These are phyloP conservation scores for Trichoderma sp. DNA, from an alignment of 2,329 filamentous ascomycete species.

Conservation along the genomic window DNA sequence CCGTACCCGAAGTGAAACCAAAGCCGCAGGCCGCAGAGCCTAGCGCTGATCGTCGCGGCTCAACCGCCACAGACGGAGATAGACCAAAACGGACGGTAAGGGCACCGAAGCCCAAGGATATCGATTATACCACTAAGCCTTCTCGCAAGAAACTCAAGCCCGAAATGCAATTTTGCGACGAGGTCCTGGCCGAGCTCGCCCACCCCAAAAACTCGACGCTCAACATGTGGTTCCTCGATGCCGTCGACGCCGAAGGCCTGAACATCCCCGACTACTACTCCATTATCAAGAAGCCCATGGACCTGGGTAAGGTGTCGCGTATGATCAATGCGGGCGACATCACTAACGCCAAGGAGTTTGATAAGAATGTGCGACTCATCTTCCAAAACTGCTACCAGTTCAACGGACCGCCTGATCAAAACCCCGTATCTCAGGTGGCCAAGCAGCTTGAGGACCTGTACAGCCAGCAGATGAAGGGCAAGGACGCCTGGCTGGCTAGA, in stretches of 20 bases:
- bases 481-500: constrained; percentile 75
- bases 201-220: constrained; percentile 66
- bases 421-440: constrained; percentile 69
- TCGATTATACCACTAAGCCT: constrained; percentile 73
- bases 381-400: constrained; percentile 90
- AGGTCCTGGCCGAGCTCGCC: constrained; percentile 73
- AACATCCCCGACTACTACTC: constrained; percentile 92
- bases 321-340: constrained; percentile 80
- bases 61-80: constrained; percentile 68
- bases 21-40: constrained; percentile 22
- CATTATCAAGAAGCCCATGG: constrained; percentile 96
- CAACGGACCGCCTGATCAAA: constrained; percentile 59
- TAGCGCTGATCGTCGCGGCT: constrained; percentile 57
- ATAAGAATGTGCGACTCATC: constrained; percentile 77
- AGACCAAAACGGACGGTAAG: constrained; percentile 93
- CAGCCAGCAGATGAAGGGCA: constrained; percentile 70
- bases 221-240: constrained; percentile 72
- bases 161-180: constrained; percentile 86
- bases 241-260: constrained; percentile 89
- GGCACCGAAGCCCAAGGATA: constrained; percentile 82
- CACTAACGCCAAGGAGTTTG: constrained; percentile 77
- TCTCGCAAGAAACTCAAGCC: constrained; percentile 87
- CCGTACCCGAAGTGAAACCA: constrained; percentile 24
- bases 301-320: constrained; percentile 73
- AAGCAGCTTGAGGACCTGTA: constrained; percentile 73